Percentiles rank a stretch among this genome's conserved stretches.
Conservation (phyloP, 495 filamentous ascomycete genomes). For the Penicillium chermesinum region DNA sequence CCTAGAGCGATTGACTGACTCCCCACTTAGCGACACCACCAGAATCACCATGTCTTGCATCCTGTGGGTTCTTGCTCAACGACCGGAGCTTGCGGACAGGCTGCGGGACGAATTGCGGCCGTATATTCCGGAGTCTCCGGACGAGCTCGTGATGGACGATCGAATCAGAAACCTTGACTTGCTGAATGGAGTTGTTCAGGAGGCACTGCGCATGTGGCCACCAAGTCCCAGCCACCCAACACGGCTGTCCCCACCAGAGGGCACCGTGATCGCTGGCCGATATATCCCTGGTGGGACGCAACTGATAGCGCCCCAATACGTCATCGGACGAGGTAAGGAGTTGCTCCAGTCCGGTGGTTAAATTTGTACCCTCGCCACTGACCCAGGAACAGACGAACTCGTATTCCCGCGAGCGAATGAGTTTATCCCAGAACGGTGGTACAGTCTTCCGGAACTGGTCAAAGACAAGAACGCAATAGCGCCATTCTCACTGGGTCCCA, state of each 20-base stretch:
- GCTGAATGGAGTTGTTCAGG: constrained; percentile 49
- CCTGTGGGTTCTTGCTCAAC: constrained; percentile 30
- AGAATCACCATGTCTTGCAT: constrained; percentile 27
- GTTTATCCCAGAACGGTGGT: not conserved
- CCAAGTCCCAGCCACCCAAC: constrained; percentile 15
- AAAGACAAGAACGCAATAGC: not conserved
- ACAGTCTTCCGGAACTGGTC: not conserved
- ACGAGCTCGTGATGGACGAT: constrained; percentile 11
- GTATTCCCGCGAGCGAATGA: too few relatives aligned
- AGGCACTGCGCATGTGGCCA: constrained; percentile 19
- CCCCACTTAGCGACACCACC: constrained; percentile 32
- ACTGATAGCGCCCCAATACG: not conserved
- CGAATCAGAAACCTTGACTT: constrained; percentile 5
- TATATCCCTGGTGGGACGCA: constrained; percentile 22
- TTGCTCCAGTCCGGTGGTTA: not conserved
- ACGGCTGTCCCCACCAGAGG: constrained; percentile 18
- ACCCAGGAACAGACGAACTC: too few relatives aligned
- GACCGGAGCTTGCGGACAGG: constrained; percentile 7
- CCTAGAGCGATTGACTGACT: not conserved
- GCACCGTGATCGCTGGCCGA: constrained; percentile 18
- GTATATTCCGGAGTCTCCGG: too few relatives aligned
- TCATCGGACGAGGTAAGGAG: not conserved
- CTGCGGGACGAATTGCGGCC: constrained; percentile 22
- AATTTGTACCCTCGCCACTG: too few relatives aligned
- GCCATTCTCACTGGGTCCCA: not conserved